Base-by-base conservation (phyloP, 2,329 filamentous ascomycete genomes). In the Colletotrichum tropicicola region DNA sequence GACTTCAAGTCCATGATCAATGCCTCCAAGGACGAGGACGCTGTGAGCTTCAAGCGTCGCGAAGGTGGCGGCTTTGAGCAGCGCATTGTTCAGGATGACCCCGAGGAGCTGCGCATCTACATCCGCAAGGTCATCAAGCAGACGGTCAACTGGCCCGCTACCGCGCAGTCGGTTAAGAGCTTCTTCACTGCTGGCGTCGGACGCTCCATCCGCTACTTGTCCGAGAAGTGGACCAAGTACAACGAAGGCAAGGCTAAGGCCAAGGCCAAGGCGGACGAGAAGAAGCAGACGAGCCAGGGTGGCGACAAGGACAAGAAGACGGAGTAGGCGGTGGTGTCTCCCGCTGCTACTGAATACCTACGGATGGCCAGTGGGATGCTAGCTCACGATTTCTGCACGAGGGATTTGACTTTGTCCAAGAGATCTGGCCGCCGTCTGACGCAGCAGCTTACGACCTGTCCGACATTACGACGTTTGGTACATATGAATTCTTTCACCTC, bases 71-170 rank as follows among this genome's bases (percentile, higher is more conserved):
- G 88, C 1, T 98, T 99, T 69, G 96, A 99, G 78, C 89, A 87
- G 71, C 88, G 93, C 19, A 96, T 99, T 70, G 94, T 91, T 0
- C 82, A 84, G 47, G 91, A 92, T 61, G 86, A 91, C 39, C 78
- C 87, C 0, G 82, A 85, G 19, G 87, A 91, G 70, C 81, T 98
- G n/a, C 85, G 85, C 43, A 81, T 87, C 25, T 90, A 91, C 69
- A 88, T 98, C 17, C 87, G 90, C 32, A 83, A 85, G 37, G 91
- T 94, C 41, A 94, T 99, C 73, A 91, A 89, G 73, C 91, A 92
- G 74, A 98, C 97, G 0, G 93, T 98, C 71, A 87, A 89, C 59
- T 98, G 96, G 96, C 94, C 96, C 1, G 96, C 93, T 72, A 93
- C 92, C 3, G 89, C 89, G 5, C 95, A 99, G 78, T 96, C 90